A percentile compares a stretch with the other conserved stretches of the same genome.
Conservation (phyloP, 352 stramenopile species). For the Phytophthora cactorum region DNA sequence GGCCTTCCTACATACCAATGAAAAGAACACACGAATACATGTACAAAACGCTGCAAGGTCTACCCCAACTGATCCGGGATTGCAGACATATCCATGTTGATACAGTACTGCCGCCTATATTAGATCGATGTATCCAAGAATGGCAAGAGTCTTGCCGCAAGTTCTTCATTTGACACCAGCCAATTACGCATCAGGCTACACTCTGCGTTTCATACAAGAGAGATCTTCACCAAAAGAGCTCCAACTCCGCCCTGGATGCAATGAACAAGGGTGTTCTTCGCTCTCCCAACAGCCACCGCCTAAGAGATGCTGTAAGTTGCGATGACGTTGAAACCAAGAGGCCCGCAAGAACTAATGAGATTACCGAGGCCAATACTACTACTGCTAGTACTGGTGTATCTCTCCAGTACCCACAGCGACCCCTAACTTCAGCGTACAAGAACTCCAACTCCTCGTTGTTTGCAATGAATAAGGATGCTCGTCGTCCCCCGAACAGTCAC, state of each 20-base stretch:
- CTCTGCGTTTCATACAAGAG: not conserved
- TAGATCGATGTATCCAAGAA: not conserved
- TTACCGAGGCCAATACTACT: no score
- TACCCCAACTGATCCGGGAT: not conserved
- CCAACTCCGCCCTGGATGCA: not conserved
- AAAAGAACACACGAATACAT: not conserved
- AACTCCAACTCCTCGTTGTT: not conserved
- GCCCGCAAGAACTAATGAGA: not conserved
- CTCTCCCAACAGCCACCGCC: not conserved
- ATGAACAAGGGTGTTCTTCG: not conserved
- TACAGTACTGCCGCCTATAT: no score
- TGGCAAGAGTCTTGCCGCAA: not conserved
- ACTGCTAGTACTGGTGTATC: not conserved
- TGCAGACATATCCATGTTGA: not conserved
- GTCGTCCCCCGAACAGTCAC: not conserved
- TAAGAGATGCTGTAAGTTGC: not conserved
- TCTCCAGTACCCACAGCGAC: not conserved
- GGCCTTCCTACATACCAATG: slow-evolving; percentile 4
- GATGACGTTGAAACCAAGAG: not conserved
- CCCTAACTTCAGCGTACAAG: not conserved
- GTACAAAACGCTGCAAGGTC: no score
- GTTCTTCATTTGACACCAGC: not conserved
- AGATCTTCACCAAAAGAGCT: not conserved
- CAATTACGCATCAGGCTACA: not conserved
- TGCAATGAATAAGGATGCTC: not conserved